Evolutionary conservation across 1,284 basidiomycete species (phyloP).

Genomic region (Cryptococcus sp.): DNA sequence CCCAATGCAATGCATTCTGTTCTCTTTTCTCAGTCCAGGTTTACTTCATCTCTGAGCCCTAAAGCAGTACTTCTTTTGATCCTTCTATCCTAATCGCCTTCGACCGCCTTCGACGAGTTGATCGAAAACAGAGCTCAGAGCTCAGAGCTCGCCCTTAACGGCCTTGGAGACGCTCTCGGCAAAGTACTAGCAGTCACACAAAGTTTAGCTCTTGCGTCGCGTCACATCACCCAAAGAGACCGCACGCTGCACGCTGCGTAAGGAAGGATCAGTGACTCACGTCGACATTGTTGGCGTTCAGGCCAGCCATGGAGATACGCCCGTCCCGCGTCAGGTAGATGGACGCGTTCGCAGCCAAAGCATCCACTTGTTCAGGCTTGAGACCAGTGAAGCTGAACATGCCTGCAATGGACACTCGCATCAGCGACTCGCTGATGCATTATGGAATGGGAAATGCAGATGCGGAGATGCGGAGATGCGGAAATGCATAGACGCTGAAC

Average conservation of each 20-base stretch:
- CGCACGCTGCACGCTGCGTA: no score
- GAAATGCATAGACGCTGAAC: constrained; percentile 1
- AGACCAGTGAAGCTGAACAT: constrained; percentile 77
- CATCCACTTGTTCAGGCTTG: constrained; percentile 73
- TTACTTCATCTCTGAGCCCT: no score
- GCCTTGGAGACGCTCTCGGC: constrained; percentile 78
- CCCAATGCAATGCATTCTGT: no score
- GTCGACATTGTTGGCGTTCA: constrained; percentile 86
- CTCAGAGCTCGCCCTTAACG: constrained; percentile 68
- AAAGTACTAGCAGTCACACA: constrained; percentile 62
- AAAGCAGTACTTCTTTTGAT: no score
- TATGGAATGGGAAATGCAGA: no score
- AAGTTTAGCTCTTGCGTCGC: background rate
- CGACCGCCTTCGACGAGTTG: no score
- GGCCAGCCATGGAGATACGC: constrained; percentile 93
- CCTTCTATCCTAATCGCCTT: no score
- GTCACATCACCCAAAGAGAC: background rate
- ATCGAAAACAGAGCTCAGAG: background rate
- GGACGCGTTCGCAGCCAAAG: constrained; percentile 86
- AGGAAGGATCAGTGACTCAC: constrained; percentile 11
- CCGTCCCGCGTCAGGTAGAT: constrained; percentile 75
- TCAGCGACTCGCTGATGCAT: no score
- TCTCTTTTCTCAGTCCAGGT: no score
- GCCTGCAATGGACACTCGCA: constrained; percentile 17
- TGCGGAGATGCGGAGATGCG: background rate